These are phyloP conservation scores for Rhizoclosmatium sp. DNA, from an alignment of 192 early-diverging fungal species.

Conservation along the genomic window DNA sequence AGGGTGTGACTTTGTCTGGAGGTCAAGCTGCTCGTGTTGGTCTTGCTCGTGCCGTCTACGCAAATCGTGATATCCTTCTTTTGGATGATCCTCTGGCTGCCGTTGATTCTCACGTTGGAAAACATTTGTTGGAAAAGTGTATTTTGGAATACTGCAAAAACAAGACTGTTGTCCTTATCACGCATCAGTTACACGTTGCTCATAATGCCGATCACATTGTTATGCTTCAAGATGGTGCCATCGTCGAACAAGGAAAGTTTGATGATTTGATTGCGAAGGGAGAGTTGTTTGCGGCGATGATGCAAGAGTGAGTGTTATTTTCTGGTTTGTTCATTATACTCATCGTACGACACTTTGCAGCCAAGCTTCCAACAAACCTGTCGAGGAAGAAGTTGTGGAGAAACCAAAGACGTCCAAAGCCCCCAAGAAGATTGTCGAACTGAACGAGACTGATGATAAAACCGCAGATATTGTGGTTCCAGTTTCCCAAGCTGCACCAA, in stretches of 20 bases:
- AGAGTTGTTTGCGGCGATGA: conserved; percentile 60
- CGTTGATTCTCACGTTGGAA: conserved; percentile 63
- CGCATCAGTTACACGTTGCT: conserved; percentile 48
- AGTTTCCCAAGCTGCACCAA: conserved; percentile 37
- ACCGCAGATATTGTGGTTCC: too few relatives aligned
- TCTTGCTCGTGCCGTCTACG: conserved; percentile 63
- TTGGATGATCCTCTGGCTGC: conserved; percentile 46
- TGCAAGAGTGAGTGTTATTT: conserved; percentile 40
- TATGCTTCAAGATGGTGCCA: conserved; percentile 35
- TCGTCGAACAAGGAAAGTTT: conserved; percentile 42
- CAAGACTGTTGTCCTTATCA: conserved; percentile 49
- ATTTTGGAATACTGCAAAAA: conserved; percentile 22
- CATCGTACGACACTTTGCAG: background rate
- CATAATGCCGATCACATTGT: conserved; percentile 37
- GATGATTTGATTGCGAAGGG: conserved; percentile 28
- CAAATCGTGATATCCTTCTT: conserved; percentile 27
- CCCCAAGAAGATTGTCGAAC: too few relatives aligned
- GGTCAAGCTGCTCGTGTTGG: conserved; percentile 81
- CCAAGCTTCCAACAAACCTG: background rate
- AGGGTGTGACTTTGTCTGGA: conserved; percentile 56
- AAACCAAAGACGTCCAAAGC: too few relatives aligned
- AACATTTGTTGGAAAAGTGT: conserved; percentile 70
- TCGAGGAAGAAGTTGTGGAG: background rate
- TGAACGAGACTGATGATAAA: too few relatives aligned
- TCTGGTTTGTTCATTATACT: background rate